Evolutionary conservation across 2,329 filamentous ascomycete genomes (phyloP).

Genomic region (Acrocalymma vagum): DNA sequence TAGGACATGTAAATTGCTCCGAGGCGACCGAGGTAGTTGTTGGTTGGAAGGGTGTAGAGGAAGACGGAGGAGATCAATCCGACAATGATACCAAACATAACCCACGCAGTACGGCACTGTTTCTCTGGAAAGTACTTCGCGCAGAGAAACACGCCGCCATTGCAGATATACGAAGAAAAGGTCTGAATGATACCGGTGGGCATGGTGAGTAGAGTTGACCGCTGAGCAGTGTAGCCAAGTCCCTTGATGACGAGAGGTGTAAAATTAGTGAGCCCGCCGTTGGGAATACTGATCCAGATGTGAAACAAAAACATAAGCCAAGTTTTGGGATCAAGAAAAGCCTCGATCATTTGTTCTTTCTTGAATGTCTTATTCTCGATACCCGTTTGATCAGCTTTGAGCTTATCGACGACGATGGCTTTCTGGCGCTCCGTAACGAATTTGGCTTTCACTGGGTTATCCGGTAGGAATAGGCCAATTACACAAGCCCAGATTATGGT

Average conservation of each 20-base stretch:
- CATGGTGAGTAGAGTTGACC: conserved; percentile 33
- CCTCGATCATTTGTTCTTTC: conserved; percentile 55
- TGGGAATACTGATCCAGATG: conserved; percentile 41
- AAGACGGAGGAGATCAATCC: conserved; percentile 34
- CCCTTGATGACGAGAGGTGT: conserved; percentile 35
- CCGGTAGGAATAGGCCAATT: conserved; percentile 46
- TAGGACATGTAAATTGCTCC: conserved; percentile 40
- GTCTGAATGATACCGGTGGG: conserved; percentile 42
- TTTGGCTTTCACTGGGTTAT: conserved; percentile 49
- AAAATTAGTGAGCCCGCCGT: conserved; percentile 46
- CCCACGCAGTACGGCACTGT: conserved; percentile 29
- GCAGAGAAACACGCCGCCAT: conserved; percentile 46
- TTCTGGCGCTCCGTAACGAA: conserved; percentile 45
- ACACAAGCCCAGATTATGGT: conserved; percentile 40
- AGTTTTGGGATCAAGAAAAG: conserved; percentile 52
- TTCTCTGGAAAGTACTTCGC: conserved; percentile 32
- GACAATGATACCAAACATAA: conserved; percentile 38
- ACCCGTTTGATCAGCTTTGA: conserved; percentile 55
- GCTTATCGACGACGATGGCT: conserved; percentile 34
- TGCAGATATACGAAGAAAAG: conserved; percentile 47
- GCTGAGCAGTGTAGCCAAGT: conserved; percentile 46
- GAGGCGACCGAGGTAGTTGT: conserved; percentile 33
- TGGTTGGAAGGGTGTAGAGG: conserved; percentile 33
- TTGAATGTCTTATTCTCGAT: conserved; percentile 57
- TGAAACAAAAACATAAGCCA: conserved; percentile 42